Base-by-base conservation (phyloP, 768 basidiomycete genomes). In the Termitomyces titanicus region DNA sequence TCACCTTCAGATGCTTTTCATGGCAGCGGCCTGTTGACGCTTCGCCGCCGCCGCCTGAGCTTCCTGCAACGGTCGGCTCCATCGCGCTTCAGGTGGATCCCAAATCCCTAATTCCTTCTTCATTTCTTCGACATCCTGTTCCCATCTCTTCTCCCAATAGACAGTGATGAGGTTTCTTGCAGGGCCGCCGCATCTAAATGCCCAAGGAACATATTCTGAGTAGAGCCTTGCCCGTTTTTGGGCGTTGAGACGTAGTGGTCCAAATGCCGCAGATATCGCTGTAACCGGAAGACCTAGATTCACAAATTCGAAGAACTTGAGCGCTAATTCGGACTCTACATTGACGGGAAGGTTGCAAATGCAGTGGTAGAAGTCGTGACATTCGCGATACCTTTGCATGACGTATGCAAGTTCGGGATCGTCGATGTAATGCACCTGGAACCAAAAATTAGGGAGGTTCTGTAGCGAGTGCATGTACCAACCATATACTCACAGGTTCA, bases 341-440 rank as follows among this genome's bases (percentile, higher is more conserved):
- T 86, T 87, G 55, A 98, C 93, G 0, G 94, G 94, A 9, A 98
- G 79, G 62, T 84, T 84, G 73, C 85, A 86, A 57, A 98, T 80
- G 64, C 91, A 92, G 66, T 99, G 97, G 67, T 98, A 97, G 62
- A 98, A 88, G 72, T 99, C 96, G 71, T 99, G 97, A 60, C 90
- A 96, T 73, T 99, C 95, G 24, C 96, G 88, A 69, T 98, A 99
- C 48, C 96, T 88, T 62, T 95, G 92, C 89, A 99, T 93, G 53
- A 98, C 91, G 70, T 97, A 98, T 24, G 97, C 97, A 11, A 97
- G 82, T 64, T 97, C 95, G 2, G 94, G 94, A 64, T 98, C 93
- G 65, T 89, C 83, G 54, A 98, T 88, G 65, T 98, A 98, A 61
- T 88, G 91, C 6, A 97, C 95, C 95, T 98, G 64, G 24, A 52